A percentile compares a stretch with the other conserved stretches of the same genome.
Evolutionary conservation across 1,284 basidiomycete species (phyloP).

Genomic region (Salmacisia buchloeana): DNA sequence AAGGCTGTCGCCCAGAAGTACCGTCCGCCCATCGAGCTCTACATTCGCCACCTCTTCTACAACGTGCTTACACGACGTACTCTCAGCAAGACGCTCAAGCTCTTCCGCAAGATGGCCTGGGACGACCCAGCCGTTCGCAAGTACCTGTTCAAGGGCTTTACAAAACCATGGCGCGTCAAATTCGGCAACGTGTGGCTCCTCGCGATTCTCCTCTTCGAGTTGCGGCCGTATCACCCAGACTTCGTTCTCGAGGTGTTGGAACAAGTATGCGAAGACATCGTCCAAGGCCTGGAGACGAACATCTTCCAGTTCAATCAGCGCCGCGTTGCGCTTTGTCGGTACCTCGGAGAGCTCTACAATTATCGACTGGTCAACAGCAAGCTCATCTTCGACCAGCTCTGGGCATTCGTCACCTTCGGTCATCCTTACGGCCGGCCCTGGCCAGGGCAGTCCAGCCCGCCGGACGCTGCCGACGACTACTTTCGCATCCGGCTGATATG

Average conservation of each 20-base stretch:
- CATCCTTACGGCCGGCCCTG: slow-evolving; percentile 85
- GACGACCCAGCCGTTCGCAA: slow-evolving; percentile 61
- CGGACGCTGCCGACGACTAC: slow-evolving; percentile 92
- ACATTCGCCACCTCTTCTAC: slow-evolving; percentile 86
- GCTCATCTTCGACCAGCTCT: slow-evolving; percentile 87
- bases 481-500: slow-evolving; percentile 90
- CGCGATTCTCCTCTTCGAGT: slow-evolving; percentile 86
- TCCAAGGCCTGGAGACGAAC: slow-evolving; percentile 80
- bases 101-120: slow-evolving; percentile 92
- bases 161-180: slow-evolving; percentile 93
- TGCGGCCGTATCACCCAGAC: slow-evolving; percentile 83
- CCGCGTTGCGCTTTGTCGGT: slow-evolving; percentile 81
- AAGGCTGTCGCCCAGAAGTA: slow-evolving; percentile 76
- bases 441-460: slow-evolving; percentile 67
- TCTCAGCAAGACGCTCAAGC: slow-evolving; percentile 84
- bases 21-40: slow-evolving; percentile 80
- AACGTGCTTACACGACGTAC: slow-evolving; percentile 84
- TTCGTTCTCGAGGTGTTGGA: slow-evolving; percentile 86
- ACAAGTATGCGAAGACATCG: slow-evolving; percentile 85
- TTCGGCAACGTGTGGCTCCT: slow-evolving; percentile 83
- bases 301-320: slow-evolving; percentile 92
- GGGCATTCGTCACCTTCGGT: slow-evolving; percentile 92
- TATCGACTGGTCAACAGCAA: slow-evolving; percentile 84
- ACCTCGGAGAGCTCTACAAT: slow-evolving; percentile 93
- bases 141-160: slow-evolving; percentile 70